Conservation (phyloP, 164 flowering plant species). For the Chimonanthus praecox region DNA sequence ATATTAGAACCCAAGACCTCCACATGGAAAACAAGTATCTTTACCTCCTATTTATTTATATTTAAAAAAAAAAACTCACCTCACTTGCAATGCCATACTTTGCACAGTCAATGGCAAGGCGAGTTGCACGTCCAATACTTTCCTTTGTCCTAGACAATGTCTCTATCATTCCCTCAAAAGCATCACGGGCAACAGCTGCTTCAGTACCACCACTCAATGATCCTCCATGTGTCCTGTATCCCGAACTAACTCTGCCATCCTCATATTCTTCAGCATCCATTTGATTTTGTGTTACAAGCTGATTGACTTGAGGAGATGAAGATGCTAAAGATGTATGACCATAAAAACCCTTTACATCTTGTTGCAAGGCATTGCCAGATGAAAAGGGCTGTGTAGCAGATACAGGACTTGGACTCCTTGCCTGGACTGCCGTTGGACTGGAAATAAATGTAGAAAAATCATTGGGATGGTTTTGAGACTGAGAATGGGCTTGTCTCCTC, state of each 20-base stretch:
- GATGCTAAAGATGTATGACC: constrained; percentile 31
- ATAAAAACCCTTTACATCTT: constrained; percentile 36
- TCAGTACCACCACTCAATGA: constrained; percentile 94
- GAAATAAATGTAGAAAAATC: constrained; percentile 22
- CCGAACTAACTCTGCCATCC: constrained; percentile 59
- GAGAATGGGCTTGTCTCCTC: constrained; percentile 59
- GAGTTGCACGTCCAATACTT: constrained; percentile 99
- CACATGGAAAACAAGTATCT: too few relatives aligned
- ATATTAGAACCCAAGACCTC: too few relatives aligned
- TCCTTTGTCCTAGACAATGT: constrained; percentile 97
- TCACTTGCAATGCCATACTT: constrained; percentile 94
- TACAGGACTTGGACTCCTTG: constrained; percentile 46
- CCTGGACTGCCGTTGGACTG: constrained; percentile 26
- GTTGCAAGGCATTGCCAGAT: constrained; percentile 29
- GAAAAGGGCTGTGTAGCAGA: constrained; percentile 28
- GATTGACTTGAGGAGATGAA: constrained; percentile 44
- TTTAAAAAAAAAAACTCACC: constrained; percentile 36
- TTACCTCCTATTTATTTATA: too few relatives aligned
- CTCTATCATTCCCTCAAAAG: constrained; percentile 99
- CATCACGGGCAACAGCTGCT: constrained; percentile 98
- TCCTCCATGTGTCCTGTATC: constrained; percentile 43
- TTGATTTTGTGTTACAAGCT: constrained; percentile 32
- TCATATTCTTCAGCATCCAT: constrained; percentile 51
- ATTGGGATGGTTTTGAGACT: constrained; percentile 28
- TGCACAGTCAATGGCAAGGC: constrained; percentile 97